phyloP scores from a whole-genome alignment of 2,329 filamentous ascomycete genomes.

The Trichoderma atroviride region DNA sequence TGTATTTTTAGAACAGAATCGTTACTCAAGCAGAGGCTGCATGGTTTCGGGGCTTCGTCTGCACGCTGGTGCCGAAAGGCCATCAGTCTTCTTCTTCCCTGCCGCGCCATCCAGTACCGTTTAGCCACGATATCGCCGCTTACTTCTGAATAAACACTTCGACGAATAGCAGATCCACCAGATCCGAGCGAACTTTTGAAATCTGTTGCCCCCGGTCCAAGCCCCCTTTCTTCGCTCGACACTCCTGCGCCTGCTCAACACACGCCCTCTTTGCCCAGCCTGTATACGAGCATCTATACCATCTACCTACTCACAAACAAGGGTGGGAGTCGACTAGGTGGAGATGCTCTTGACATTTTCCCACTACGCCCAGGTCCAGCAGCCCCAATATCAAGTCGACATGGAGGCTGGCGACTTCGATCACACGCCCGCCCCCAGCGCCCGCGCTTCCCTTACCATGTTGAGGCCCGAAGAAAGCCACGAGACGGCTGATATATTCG shows the following conservation, averaged over 20 bases:
- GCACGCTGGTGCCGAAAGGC: slow-evolving; percentile 7
- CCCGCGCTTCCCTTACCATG: slow-evolving; percentile 35
- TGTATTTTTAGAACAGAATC: slow-evolving; percentile 2
- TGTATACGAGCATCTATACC: neutral
- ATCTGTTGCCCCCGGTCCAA: neutral
- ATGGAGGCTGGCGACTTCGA: slow-evolving; percentile 38
- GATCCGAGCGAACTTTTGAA: neutral
- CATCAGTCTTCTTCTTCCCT: slow-evolving; percentile 10
- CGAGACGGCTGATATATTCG: neutral
- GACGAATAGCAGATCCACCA: neutral
- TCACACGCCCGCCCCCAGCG: slow-evolving; percentile 39
- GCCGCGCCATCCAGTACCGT: neutral
- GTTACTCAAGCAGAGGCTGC: neutral
- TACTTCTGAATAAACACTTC: neutral
- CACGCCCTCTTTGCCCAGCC: slow-evolving; percentile 14
- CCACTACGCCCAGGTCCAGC: slow-evolving; percentile 31
- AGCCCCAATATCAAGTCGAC: slow-evolving; percentile 28
- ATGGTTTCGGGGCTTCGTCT: slow-evolving; percentile 15
- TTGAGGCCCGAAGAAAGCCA: slow-evolving; percentile 28
- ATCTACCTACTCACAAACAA: neutral
- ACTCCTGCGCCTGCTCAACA: slow-evolving; percentile 4
- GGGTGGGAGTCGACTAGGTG: neutral
- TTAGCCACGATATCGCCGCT: neutral
- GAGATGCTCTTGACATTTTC: slow-evolving; percentile 34
- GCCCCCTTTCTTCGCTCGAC: slow-evolving; percentile 1